phyloP scores from a whole-genome alignment of 768 basidiomycete genomes.

The Peribolospora kevripleyi region DNA sequence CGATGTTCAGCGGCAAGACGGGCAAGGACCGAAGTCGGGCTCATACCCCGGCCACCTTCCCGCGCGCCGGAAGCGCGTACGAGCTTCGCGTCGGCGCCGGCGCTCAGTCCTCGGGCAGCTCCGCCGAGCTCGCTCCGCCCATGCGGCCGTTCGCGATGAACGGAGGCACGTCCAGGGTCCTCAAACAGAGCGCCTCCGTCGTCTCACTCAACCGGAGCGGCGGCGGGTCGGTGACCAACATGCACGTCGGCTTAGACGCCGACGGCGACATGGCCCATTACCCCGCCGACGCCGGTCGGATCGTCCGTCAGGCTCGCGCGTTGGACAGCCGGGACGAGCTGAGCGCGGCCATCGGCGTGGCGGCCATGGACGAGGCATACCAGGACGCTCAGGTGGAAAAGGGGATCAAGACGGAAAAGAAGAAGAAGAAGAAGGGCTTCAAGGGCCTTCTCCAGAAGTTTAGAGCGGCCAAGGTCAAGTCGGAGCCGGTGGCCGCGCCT shows the following conservation, averaged over 20 bases:
- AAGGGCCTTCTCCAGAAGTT: conserved; percentile 14
- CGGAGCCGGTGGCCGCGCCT: too few relatives aligned
- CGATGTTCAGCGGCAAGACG: background rate
- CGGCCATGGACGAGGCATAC: background rate
- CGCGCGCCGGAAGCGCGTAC: background rate
- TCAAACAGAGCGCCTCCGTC: conserved; percentile 6
- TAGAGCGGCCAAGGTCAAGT: too few relatives aligned
- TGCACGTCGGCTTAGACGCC: conserved; percentile 13
- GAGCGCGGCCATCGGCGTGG: background rate
- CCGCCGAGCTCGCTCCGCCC: conserved; percentile 4
- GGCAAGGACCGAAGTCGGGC: background rate
- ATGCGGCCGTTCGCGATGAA: background rate
- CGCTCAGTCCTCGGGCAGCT: background rate
- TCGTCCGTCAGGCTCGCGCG: background rate
- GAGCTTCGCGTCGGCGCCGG: background rate
- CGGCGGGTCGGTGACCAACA: conserved; percentile 14
- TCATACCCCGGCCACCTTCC: conserved; percentile 2
- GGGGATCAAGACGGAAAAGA: background rate
- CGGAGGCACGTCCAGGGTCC: conserved; percentile 4
- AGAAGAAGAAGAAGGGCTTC: conserved; percentile 16
- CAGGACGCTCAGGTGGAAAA: conserved; percentile 1
- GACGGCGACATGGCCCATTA: conserved; percentile 7
- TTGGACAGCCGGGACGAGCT: background rate
- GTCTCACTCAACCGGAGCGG: conserved; percentile 10
- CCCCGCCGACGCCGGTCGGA: background rate